These are phyloP conservation scores for Ophiognomonia clavigignenti-juglandacearum DNA, from an alignment of 2,329 filamentous ascomycete species.

Conservation along the genomic window DNA sequence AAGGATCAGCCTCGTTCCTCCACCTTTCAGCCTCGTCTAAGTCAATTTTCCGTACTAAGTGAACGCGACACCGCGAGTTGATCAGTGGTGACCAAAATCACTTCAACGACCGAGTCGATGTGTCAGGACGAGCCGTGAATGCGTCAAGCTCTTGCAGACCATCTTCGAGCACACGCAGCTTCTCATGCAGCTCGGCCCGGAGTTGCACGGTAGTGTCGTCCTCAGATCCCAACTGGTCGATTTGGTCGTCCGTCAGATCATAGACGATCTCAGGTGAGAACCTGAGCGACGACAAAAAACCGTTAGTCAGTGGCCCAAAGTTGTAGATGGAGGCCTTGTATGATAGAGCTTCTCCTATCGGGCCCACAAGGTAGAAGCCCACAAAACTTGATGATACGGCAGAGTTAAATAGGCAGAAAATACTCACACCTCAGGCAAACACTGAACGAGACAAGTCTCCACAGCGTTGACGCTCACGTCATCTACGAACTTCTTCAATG, in stretches of 20 bases:
- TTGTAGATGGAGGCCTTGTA: no score
- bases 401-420: no score
- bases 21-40: background rate
- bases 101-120: background rate
- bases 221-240: slow-evolving; percentile 21
- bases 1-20: no score
- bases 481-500: slow-evolving; percentile 24
- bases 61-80: background rate
- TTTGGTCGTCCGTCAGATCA: slow-evolving; percentile 20
- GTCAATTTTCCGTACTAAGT: background rate
- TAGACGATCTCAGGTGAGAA: slow-evolving; percentile 23
- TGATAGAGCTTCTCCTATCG: no score
- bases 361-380: background rate
- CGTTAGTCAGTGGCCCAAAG: no score
- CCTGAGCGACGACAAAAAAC: slow-evolving; percentile 2
- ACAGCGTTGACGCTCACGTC: slow-evolving; percentile 24
- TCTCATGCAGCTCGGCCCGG: slow-evolving; percentile 18
- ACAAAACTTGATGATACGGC: no score
- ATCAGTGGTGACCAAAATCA: background rate
- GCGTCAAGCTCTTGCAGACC: slow-evolving; percentile 22
- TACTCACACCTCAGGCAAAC: slow-evolving; percentile 23
- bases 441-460: slow-evolving; percentile 22
- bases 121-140: slow-evolving; percentile 19
- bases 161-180: slow-evolving; percentile 19
- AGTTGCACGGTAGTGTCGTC: slow-evolving; percentile 20